Percentiles rank a stretch among this genome's conserved stretches.
Evolutionary conservation across 2,329 filamentous ascomycete species (phyloP).

Genomic region (Phaeophleospora eucalypticola): DNA sequence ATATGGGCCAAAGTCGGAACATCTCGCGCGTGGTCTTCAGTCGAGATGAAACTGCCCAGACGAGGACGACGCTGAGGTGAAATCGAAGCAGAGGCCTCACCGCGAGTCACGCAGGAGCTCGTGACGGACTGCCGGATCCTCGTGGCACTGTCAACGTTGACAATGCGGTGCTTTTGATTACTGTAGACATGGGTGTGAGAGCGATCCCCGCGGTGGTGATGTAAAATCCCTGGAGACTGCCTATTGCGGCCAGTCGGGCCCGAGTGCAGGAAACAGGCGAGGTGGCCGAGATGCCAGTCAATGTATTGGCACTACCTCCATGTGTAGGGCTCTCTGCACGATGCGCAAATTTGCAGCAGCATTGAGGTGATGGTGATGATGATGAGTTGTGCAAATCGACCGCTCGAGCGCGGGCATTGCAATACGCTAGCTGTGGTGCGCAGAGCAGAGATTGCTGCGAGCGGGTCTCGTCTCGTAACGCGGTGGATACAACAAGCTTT

Average conservation of each 20-base stretch:
- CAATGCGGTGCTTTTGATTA: conserved; percentile 1
- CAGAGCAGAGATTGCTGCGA: conserved; percentile 8
- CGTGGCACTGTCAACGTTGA: too few species aligned
- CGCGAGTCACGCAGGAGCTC: too few species aligned
- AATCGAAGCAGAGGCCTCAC: too few species aligned
- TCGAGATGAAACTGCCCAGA: not conserved
- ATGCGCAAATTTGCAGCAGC: conserved; percentile 8
- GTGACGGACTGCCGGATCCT: too few species aligned
- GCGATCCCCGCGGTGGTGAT: conserved; percentile 5
- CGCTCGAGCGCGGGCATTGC: conserved; percentile 17
- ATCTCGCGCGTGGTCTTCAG: not conserved
- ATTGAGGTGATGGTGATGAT: not conserved
- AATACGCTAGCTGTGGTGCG: conserved; percentile 7
- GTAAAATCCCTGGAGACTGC: conserved; percentile 3
- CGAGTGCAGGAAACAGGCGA: not conserved
- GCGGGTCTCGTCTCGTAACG: conserved; percentile 5
- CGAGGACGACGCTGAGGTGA: too few species aligned
- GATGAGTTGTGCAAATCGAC: conserved; percentile 1
- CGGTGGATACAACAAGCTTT: not conserved
- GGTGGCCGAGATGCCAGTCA: conserved; percentile 5
- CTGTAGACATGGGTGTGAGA: conserved; percentile 8
- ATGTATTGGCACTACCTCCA: not conserved
- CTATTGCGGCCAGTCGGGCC: conserved; percentile 3
- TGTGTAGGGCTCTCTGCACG: not conserved
- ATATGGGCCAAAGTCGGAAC: conserved; percentile 10